These are phyloP conservation scores for Boletellus emodensis DNA, from an alignment of 768 basidiomycete genomes.

Conservation along the genomic window DNA sequence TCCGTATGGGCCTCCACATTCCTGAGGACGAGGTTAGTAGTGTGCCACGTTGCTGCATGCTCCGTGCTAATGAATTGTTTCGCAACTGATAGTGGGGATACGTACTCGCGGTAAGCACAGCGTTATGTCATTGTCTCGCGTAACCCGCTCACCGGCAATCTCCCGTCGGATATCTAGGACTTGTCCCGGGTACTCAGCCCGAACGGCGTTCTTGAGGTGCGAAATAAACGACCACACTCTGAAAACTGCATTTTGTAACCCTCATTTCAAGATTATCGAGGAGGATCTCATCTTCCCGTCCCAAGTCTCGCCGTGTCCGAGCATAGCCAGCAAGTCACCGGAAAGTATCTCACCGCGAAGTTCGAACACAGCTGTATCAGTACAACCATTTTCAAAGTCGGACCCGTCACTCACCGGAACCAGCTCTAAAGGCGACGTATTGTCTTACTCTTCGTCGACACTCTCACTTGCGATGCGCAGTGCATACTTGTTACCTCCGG, in stretches of 20 bases:
- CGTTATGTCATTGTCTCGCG: conserved; percentile 9
- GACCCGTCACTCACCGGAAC: conserved; percentile 17
- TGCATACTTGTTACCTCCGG: conserved; percentile 19
- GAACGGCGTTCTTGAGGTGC: conserved; percentile 61
- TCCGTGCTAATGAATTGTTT: conserved; percentile 17
- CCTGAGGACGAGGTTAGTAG: conserved; percentile 63
- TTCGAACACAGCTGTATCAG: conserved; percentile 27
- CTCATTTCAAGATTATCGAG: conserved; percentile 54
- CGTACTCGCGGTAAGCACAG: conserved; percentile 52
- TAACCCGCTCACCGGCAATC: conserved; percentile 10
- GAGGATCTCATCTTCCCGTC: conserved; percentile 72
- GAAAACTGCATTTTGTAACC: conserved; percentile 2
- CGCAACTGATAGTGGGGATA: conserved; percentile 50
- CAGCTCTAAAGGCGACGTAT: conserved; percentile 14
- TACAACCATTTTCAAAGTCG: conserved; percentile 18
- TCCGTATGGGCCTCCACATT: conserved; percentile 60
- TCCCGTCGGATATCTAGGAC: conserved; percentile 42
- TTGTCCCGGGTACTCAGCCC: conserved; percentile 61
- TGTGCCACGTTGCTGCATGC: neutral
- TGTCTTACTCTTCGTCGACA: conserved; percentile 17
- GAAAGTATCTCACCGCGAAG: conserved; percentile 24
- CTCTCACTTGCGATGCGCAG: conserved; percentile 20
- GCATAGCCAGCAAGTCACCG: conserved; percentile 16
- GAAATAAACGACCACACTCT: conserved; percentile 8
- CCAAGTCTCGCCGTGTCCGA: conserved; percentile 8